Evolutionary conservation across 306 rosid species (phyloP).

Genomic region (Cucumis cinereus): DNA sequence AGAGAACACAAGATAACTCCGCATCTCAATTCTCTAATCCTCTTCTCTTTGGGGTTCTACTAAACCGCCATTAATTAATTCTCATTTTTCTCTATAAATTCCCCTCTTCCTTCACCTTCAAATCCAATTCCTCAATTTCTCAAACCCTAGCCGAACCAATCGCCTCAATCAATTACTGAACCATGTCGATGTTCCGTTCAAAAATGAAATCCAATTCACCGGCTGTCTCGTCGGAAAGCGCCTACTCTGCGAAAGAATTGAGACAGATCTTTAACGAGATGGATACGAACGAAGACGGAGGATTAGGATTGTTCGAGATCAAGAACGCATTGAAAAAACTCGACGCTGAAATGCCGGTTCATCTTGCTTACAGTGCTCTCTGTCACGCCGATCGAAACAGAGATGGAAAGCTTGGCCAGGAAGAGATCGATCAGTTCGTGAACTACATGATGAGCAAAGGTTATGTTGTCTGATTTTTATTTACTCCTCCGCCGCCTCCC

Average conservation of each 20-base stretch:
- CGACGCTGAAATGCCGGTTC: neutral
- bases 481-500: neutral
- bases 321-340: constrained; percentile 4
- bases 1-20: neutral
- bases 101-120: neutral
- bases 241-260: neutral
- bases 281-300: constrained; percentile 12
- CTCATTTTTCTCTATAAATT: neutral
- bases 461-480: neutral
- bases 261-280: neutral
- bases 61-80: neutral
- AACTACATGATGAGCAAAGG: neutral
- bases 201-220: neutral
- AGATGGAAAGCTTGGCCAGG: neutral
- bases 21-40: neutral
- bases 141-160: neutral
- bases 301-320: constrained; percentile 13
- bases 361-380: constrained; percentile 6
- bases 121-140: neutral
- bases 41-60: no score
- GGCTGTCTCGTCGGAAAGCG: neutral
- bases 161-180: neutral
- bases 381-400: neutral
- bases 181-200: neutral
- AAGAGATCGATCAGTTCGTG: constrained; percentile 8